phyloP scores from a whole-genome alignment of 192 early-diverging fungal species.

The Umbelopsis vinacea region DNA sequence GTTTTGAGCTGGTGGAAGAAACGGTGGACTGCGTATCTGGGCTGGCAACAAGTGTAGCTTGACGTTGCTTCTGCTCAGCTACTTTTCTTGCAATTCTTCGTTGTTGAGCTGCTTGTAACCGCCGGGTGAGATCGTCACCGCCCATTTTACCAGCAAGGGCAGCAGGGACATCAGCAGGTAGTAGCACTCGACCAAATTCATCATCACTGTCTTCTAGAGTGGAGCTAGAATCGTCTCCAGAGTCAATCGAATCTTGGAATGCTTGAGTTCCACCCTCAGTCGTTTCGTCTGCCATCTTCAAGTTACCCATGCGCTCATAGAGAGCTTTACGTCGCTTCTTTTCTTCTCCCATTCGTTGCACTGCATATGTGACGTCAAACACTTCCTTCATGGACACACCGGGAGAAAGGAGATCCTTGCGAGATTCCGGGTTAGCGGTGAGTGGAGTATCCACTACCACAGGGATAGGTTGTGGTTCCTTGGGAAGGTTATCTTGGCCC shows the following conservation, averaged over 20 bases:
- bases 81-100: slow-evolving; percentile 12
- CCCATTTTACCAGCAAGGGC: neutral
- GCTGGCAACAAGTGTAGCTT: neutral
- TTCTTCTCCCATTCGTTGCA: slow-evolving; percentile 77
- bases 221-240: slow-evolving; percentile 20
- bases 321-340: slow-evolving; percentile 34
- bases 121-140: slow-evolving; percentile 11
- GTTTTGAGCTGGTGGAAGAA: neutral
- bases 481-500: slow-evolving; percentile 11
- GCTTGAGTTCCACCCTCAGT: neutral
- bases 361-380: slow-evolving; percentile 77
- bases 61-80: neutral
- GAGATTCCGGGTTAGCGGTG: slow-evolving; percentile 36
- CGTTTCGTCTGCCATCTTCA: neutral
- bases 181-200: neutral
- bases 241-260: slow-evolving; percentile 1
- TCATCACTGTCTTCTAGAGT: slow-evolving; percentile 28
- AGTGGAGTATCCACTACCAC: slow-evolving; percentile 26
- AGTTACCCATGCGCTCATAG: slow-evolving; percentile 29
- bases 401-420: slow-evolving; percentile 58
- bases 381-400: slow-evolving; percentile 70
- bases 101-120: slow-evolving; percentile 41
- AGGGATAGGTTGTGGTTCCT: neutral
- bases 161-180: neutral
- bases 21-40: neutral